Evolutionary conservation across 441 rosid species (phyloP).

Genomic region (Erodium moschatum): DNA sequence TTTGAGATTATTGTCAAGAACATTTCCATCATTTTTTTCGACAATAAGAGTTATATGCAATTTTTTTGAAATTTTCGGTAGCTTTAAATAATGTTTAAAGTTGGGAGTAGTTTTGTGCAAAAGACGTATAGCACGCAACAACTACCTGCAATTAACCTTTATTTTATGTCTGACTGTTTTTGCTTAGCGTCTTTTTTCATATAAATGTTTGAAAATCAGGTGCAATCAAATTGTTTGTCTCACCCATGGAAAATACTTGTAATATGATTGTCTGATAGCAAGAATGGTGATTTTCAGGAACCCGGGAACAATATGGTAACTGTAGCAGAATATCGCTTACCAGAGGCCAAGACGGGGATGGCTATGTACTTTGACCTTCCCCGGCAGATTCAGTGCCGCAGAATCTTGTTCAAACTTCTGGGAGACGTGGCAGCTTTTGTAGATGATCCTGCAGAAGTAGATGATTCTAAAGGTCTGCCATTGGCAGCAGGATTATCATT

Average conservation of each 20-base stretch:
- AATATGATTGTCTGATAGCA: not conserved
- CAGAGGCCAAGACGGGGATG: constrained; percentile 69
- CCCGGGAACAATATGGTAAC: constrained; percentile 51
- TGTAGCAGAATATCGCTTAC: constrained; percentile 69
- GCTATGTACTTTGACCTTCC: constrained; percentile 81
- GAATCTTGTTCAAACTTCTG: constrained; percentile 55
- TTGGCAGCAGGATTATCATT: constrained; percentile 69
- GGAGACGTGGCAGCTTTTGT: constrained; percentile 70
- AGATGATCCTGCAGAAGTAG: constrained; percentile 70
- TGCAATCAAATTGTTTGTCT: not conserved
- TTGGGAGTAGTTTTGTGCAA: no score
- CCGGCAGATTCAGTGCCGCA: constrained; percentile 48
- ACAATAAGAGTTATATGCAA: no score
- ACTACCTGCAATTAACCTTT: no score
- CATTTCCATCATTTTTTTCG: no score
- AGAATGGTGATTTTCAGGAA: constrained; percentile 40
- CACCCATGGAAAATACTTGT: not conserved
- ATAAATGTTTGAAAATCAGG: no score
- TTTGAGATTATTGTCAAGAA: no score
- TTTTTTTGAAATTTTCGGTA: no score
- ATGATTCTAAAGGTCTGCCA: constrained; percentile 41
- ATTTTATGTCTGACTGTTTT: no score
- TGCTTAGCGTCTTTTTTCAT: no score
- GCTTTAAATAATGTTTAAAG: no score
- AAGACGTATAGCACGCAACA: no score